Evolutionary conservation across 371 early-diverging fungal genomes (phyloP), one percentile per base, ranked within the genome.

Genomic region (Actinomortierella wolfii): DNA sequence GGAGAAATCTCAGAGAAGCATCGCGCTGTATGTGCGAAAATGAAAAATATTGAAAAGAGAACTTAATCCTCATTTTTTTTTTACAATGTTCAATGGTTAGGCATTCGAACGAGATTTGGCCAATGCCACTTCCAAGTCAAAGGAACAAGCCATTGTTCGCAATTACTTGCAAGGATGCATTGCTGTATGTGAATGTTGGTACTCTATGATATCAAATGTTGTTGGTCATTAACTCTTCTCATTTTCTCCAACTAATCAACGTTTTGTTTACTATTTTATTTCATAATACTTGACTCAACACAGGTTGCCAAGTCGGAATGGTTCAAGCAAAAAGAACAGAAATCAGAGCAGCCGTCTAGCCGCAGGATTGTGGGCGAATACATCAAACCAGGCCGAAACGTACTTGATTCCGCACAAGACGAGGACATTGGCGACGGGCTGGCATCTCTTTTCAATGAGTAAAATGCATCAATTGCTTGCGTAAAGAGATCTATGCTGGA

Each of bases 101-200:
- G 57, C 57, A 0, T 76, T 76, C 44, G 76, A 76, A 41, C 34
- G n/a, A n/a, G 53, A 68, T 11, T 51, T 76, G 8, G 52, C 56
- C 11, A 25, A 17, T 5, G 58, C 59, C 2, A 52, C 48, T 1
- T 61, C 46, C 41, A 57, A 54, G 44, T 79, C 82, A 45, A 76
- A 67, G 48, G 69, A 79, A 53, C 58, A 66, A 8, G 78, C 79
- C 13, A 50, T 83, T 15, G 70, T 81, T 0, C 67, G 71, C 6
- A 61, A 63, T 43, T 78, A 82, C 46, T 59, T 85, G 39, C 67
- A 69, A 26, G 56, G 68, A 28, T 75, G 82, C 23, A 82, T 70
- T 26, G 83, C 81, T 21, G 82, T 82, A 55, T 26, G 71, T 48
- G 11, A 7, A 13, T 8, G 49, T 34, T 17, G n/a, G n/a, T n/a